phyloP scores from a whole-genome alignment of 1,284 basidiomycete genomes.

The Polyporus tsugae region DNA sequence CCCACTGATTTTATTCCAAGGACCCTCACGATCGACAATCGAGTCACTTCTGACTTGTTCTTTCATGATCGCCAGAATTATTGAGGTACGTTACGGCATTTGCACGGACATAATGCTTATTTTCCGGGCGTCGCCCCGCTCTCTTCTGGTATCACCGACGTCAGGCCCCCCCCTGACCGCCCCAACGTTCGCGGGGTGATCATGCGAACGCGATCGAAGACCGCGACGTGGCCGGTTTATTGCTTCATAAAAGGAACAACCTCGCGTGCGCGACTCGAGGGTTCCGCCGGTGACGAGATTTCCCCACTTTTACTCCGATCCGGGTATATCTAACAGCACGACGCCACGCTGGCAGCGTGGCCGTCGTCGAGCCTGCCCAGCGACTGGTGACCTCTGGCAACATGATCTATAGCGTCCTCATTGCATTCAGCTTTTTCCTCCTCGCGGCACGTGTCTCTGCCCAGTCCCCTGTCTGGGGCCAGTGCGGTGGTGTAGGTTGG shows the following conservation, averaged over 20 bases:
- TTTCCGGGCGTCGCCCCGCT: conserved; percentile 5
- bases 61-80: conserved; percentile 14
- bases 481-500: conserved; percentile 60
- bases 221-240: background rate
- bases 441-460: conserved; percentile 37
- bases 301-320: conserved; percentile 29
- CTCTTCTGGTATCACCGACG: conserved; percentile 9
- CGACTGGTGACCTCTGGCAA: conserved; percentile 4
- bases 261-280: conserved; percentile 25
- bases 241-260: conserved; percentile 26
- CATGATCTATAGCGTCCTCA: conserved; percentile 27
- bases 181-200: conserved; percentile 16
- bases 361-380: conserved; percentile 7
- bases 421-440: conserved; percentile 24
- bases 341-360: conserved; percentile 1
- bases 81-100: conserved; percentile 6
- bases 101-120: conserved; percentile 5
- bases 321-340: conserved; percentile 21
- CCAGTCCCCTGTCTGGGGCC: conserved; percentile 53
- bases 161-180: background rate
- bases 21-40: conserved; percentile 6
- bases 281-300: conserved; percentile 26
- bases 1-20: background rate
- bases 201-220: conserved; percentile 14
- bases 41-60: conserved; percentile 1